Evolutionary conservation across 2,329 filamentous ascomycete species (phyloP), one percentile per base, ranked within the genome.

Genomic region (Exophiala spinifera): DNA sequence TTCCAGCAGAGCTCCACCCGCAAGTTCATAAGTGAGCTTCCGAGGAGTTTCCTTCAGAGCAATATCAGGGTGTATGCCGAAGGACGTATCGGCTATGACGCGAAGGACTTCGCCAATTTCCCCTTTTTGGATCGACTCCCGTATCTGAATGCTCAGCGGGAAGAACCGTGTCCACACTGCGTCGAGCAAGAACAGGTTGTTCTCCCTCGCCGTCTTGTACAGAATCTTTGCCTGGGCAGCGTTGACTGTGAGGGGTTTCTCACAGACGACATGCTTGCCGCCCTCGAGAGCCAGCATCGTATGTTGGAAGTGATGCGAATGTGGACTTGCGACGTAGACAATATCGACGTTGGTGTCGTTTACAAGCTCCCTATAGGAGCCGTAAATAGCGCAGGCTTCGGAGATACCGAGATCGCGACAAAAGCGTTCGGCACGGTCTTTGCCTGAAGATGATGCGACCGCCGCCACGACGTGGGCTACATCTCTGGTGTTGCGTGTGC

Each of bases 241-340:
- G 61, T 87, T 95, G 60, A 92, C 88, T 1, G 90, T 95, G 64
- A 96, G 86, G 0, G 90, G 83, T 78, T 96, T 96, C 72, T 95
- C 91, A 71, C 90, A 95, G 33, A 95, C 81, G 31, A 95, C 89
- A 66, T 92, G 80, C 78, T 95, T 95, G 65, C 88, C 88, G 3
- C 87, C 88, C 62, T 89, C 81, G 34, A 96, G 78, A 42, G 85
- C 87, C 17, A 95, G 80, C 82, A 91, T 89, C 61, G 83, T 81
- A 73, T 95, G 92, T 70, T 95, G 89, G 76, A 91, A 95, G 75
- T 96, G 91, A 71, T 95, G 91, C 65, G 88, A 91, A 75, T 95
- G 90, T 14, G 91, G 91, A 3, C 91, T 95, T 19, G 90, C 89
- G 52, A 96, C 83, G 71, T 95, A 95, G 73, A 95, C 74, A 64